Base-by-base conservation (phyloP, 768 basidiomycete genomes). In the Naematelia aurantialba region DNA sequence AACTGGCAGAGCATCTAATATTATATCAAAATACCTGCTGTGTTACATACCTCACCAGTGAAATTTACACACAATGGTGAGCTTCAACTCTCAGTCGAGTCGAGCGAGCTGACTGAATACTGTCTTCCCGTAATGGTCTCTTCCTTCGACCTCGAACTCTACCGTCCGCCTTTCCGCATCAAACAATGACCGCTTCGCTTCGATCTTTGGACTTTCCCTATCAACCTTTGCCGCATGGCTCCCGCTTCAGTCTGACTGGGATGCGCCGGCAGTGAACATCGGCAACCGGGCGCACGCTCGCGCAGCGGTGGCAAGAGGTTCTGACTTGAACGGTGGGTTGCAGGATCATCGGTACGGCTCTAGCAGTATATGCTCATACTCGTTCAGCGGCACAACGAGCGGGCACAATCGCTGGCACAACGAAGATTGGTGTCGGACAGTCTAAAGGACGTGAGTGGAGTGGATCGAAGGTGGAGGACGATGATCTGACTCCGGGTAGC, bases 401-500 rank as follows among this genome's bases (percentile, higher is more conserved):
- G 10, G 72, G 72, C 34, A 62, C 70, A 19, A 63, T 67, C 12
- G 62, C 71, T 42, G 67, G 62, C 8, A 73, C 73, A 3, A 60
- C 61, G 22, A 63, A 63, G 21, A 73, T 69, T 31, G 66, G 61
- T 26, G 57, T 58, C 24, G 68, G 66, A 56, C 72, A 70, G 53
- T 55, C 60, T 39, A 69, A 70, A 66, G 74, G 74, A 45, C 72
- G 71, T 73, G 39, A 73, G 70, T 44, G 46, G 29, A 17, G 17
- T 24, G 10, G 17, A 59, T 25, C 5, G 17, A 21, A 34, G 34
- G 25, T 5, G 21, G n/a, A 1, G 26, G 8, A 31, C 10, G 12
- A 21, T 25, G 13, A 5, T 14, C 42, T 46, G n/a, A 27, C 21
- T 4, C 10, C 17, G 48, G 5, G 44, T 52, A 92, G 90, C 89